phyloP scores from a whole-genome alignment of 164 flowering plant genomes.

The Nymphaea thermarum region DNA sequence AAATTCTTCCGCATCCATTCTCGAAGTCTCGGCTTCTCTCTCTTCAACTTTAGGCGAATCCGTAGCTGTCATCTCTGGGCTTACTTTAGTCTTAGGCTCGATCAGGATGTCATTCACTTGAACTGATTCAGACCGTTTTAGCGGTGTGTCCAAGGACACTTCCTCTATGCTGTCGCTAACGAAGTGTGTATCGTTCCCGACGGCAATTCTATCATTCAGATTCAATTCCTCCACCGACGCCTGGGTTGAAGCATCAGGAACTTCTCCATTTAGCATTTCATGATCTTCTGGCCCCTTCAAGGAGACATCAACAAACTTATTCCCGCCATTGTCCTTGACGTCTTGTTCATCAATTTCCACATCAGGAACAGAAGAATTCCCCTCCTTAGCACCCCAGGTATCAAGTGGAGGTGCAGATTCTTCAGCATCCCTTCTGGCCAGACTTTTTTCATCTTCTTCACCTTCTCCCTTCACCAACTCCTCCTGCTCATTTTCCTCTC shows the following conservation, averaged over 20 bases:
- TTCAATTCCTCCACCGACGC: not conserved
- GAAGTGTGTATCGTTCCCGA: not conserved
- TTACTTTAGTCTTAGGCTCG: not conserved
- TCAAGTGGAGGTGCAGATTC: not conserved
- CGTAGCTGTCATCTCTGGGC: not conserved
- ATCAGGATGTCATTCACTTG: not conserved
- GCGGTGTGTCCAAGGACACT: not conserved
- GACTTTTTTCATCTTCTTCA: not conserved
- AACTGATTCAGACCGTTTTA: slow-evolving; percentile 4
- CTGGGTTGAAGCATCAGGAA: not conserved
- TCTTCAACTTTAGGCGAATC: slow-evolving; percentile 1
- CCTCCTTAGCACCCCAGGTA: not conserved
- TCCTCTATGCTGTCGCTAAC: not conserved
- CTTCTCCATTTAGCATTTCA: not conserved
- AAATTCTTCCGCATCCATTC: slow-evolving; percentile 34
- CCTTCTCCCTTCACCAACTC: not conserved
- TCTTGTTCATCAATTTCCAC: not conserved
- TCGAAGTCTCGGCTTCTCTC: slow-evolving; percentile 6
- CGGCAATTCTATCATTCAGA: not conserved
- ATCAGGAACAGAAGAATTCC: not conserved
- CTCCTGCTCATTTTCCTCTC: slow-evolving; percentile 1
- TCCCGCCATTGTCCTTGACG: not conserved
- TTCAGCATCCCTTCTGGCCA: not conserved
- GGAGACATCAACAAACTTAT: not conserved
- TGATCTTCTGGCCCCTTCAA: too few relatives aligned